Conservation (phyloP, 768 basidiomycete genomes). For the Pilatotrama ljubarskyi region DNA sequence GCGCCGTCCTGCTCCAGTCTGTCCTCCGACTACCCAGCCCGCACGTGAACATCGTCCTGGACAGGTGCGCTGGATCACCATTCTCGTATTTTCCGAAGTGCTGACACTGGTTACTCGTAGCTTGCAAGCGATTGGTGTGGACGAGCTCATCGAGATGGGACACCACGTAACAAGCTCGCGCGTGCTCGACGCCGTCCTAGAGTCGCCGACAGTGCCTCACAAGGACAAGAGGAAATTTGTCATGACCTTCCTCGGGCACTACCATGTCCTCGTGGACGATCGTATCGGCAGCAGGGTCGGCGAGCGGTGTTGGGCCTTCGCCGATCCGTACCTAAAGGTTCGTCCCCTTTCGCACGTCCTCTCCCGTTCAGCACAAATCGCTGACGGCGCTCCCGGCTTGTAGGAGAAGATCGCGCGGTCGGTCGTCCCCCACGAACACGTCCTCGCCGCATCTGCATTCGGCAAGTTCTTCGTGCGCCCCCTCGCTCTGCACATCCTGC, state of each 20-base stretch:
- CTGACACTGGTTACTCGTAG: background rate
- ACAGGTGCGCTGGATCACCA: slow-evolving; percentile 51
- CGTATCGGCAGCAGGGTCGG: slow-evolving; percentile 87
- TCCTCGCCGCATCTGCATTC: slow-evolving; percentile 74
- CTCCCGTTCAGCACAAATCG: background rate
- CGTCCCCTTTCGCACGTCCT: too few relatives aligned
- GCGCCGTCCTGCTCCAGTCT: slow-evolving; percentile 83
- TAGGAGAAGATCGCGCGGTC: slow-evolving; percentile 93
- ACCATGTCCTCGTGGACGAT: slow-evolving; percentile 81
- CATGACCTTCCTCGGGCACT: slow-evolving; percentile 74
- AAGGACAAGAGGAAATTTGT: slow-evolving; percentile 74
- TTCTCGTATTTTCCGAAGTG: background rate
- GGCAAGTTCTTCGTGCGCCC: slow-evolving; percentile 86
- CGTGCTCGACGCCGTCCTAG: slow-evolving; percentile 76
- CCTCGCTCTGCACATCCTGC: slow-evolving; percentile 75
- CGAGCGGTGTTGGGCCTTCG: slow-evolving; percentile 87
- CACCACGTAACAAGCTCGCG: slow-evolving; percentile 71
- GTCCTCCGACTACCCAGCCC: slow-evolving; percentile 69
- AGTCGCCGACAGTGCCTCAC: slow-evolving; percentile 61
- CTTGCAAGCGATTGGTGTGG: slow-evolving; percentile 42
- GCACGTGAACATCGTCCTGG: slow-evolving; percentile 64
- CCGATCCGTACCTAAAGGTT: slow-evolving; percentile 93
- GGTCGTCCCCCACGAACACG: slow-evolving; percentile 67
- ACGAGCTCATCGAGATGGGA: slow-evolving; percentile 59
- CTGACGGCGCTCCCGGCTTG: background rate